Percentiles rank a stretch among this genome's conserved stretches.
Conservation (phyloP, 352 stramenopile species). For the Thalassiosira gravida region DNA sequence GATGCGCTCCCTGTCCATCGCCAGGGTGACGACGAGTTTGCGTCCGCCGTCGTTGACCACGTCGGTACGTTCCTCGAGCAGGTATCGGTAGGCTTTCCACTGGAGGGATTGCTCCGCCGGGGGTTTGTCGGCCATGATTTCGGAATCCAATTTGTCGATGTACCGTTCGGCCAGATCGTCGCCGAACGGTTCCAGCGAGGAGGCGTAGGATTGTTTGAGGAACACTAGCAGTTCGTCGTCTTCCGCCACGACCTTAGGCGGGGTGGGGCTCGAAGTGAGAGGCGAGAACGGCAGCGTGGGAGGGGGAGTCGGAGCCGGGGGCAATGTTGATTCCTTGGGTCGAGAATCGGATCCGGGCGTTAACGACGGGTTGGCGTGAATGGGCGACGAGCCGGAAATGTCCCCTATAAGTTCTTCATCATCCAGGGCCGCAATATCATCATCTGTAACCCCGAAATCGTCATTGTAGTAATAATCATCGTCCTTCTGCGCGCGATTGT, state of each 20-base stretch:
- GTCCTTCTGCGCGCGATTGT: constrained; percentile 1
- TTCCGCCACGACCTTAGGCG: too few relatives aligned
- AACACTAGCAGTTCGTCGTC: too few relatives aligned
- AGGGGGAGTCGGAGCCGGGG: too few relatives aligned
- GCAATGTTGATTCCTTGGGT: too few relatives aligned
- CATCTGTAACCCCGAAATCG: background rate
- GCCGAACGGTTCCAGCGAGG: too few relatives aligned
- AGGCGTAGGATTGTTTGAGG: too few relatives aligned
- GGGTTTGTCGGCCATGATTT: background rate
- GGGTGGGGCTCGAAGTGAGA: too few relatives aligned
- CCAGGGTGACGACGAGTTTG: background rate
- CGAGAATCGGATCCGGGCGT: too few relatives aligned
- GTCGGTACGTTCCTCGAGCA: constrained; percentile 11
- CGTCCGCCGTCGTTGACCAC: constrained; percentile 6
- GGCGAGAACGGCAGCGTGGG: too few relatives aligned
- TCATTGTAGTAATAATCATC: constrained; percentile 15
- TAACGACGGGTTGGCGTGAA: too few relatives aligned
- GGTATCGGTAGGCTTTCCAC: constrained; percentile 25
- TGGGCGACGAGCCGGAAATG: constrained; percentile 1
- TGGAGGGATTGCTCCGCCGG: constrained; percentile 6
- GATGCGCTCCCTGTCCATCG: constrained; percentile 15
- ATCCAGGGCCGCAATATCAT: too few relatives aligned
- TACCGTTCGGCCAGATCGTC: too few relatives aligned
- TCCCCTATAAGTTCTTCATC: background rate
- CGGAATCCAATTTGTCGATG: background rate